Base-by-base conservation (phyloP, 352 stramenopile genomes). In the Globisporangium orthogonon region DNA sequence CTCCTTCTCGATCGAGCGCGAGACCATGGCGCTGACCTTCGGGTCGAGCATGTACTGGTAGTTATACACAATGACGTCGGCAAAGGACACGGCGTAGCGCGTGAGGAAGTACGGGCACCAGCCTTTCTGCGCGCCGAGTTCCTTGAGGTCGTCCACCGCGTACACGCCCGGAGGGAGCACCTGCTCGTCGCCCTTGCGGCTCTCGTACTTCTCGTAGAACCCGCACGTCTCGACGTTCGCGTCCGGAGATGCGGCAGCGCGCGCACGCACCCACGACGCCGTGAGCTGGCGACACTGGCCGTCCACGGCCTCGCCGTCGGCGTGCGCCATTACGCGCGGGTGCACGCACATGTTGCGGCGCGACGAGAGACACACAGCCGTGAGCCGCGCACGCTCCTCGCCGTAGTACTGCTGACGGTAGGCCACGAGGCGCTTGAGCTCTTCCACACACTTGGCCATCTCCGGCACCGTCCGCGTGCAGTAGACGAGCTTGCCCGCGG, bases 21-120 rank as follows among this genome's bases (percentile, higher is more conserved):
- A 97, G 17, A 98, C 88, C 65, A 94, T 69, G 33, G 79, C 73
- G 47, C 83, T 88, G 7, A 98, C 91, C 69, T 99, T 99, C 29
- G 97, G 97, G 80, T 99, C 97, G 29, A 99, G 84, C 95, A 99
- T 98, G 76, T 99, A 99, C 81, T 99, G 97, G 80, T 99, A 99
- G 68, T 99, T 99, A 79, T 98, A 99, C 45, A 99, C 95, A 2
- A 99, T 67, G 44, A 99, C 91, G 56, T 98, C 97, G 1, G 97
- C 97, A 60, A 98, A 96, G 7, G 93, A 97, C 41, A 99, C 96
- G 1, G 97, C 91, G 61, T 98, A 95, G 56, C 97, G 80, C 30
- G 97, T 98, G 47, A 99, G 66, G 62, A 99, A 99, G 67, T 99
- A 99, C 1, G 97, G 97, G 74, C 97, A 99, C 93, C 94, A 99